Conservation (phyloP, 129 eudicot species). For the Kitagawia praeruptora region DNA sequence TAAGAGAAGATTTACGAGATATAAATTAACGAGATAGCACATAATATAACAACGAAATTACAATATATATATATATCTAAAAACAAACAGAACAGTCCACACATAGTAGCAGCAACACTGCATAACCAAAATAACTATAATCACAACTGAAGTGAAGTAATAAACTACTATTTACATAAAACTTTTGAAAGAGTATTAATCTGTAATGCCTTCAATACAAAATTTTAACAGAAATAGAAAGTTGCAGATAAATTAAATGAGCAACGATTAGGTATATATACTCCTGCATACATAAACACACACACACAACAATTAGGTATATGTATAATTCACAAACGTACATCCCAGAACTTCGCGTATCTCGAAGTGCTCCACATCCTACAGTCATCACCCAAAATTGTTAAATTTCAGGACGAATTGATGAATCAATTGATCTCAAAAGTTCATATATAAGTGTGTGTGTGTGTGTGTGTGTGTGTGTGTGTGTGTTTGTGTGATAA, state of each 20-base stretch:
- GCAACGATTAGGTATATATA: not conserved
- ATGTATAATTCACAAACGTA: conserved; percentile 27
- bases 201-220: not conserved
- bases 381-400: conserved; percentile 7
- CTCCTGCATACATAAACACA: not conserved
- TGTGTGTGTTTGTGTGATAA: not conserved
- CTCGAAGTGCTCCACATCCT: conserved; percentile 97
- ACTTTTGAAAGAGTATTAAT: not conserved
- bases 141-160: not conserved
- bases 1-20: not conserved
- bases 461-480: not conserved
- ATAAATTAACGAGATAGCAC: no score
- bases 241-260: not conserved
- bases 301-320: not conserved
- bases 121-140: not conserved
- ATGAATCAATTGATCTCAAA: not conserved
- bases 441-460: not conserved
- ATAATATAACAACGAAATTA: not conserved
- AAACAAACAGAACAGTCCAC: not conserved
- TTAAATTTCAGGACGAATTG: not conserved
- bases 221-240: not conserved
- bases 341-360: conserved; percentile 93
- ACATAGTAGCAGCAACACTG: not conserved
- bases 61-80: not conserved
- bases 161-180: not conserved